Base-by-base conservation (phyloP, 2,329 filamentous ascomycete genomes). In the Alternaria hordeiaustralica region DNA sequence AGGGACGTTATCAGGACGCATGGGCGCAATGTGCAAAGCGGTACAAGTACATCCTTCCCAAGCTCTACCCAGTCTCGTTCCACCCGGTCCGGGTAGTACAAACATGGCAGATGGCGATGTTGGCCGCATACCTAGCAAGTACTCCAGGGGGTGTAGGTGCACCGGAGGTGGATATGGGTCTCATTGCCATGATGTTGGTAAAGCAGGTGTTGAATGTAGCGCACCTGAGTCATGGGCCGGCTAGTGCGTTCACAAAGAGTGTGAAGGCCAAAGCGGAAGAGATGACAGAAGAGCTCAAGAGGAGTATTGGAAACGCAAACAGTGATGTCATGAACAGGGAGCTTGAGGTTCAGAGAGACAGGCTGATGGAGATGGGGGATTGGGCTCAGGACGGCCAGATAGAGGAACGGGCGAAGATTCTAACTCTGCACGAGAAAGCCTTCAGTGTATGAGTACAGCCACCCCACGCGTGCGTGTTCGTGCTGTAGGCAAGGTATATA, bases 51-150 rank as follows among this genome's bases (percentile, higher is more conserved):
- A 79, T 87, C 60, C 83, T 88, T 47, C 86, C 87, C 0, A 70
- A 82, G 3, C 75, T 88, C 3, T 87, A 85, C 62, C 80, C 82
- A 8, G 75, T 83, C 41, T 68, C 75, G 0, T 76, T 41, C 78
- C 87, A 90, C 71, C 87, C 87, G 0, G 79, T 88, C 8, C 83
- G 87, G 1, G 82, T 88, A 3, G 78, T 87, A 5, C 86, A 84
- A 61, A 80, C 74, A 8, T 84, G 77, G 75, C 76, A 76, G 12
- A 76, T 80, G 63, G 77, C 77, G 2, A 80, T 77, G 73, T 60
- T 82, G 25, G 75, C 79, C 4, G 68, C 79, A 18, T 78, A 79
- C 36, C 64, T 76, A 66, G 66, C 73, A 36, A 67, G 71, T 36
- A 61, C 65, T 7, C 71, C 77, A 43, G 73, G 67, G 9, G 67